Percentiles rank a stretch among this genome's conserved stretches.
These are phyloP conservation scores for Fraxinus americana DNA, from an alignment of 257 asterid genomes.

Conservation along the genomic window DNA sequence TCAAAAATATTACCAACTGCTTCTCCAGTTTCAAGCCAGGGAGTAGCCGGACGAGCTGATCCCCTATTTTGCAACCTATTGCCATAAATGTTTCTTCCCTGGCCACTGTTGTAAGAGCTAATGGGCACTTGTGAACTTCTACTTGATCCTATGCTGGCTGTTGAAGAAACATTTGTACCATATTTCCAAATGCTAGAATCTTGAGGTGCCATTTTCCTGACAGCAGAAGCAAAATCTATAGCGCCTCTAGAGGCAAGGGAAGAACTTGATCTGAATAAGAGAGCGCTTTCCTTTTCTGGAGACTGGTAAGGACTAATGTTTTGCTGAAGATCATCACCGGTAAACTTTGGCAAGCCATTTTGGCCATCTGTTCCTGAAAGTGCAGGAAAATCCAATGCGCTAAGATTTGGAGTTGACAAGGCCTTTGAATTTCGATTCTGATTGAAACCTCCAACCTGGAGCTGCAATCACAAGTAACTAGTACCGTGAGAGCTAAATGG, in stretches of 20 bases:
- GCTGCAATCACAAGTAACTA: conserved; percentile 42
- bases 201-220: conserved; percentile 75
- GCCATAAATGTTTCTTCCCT: conserved; percentile 49
- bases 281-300: conserved; percentile 50
- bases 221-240: conserved; percentile 77
- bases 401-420: conserved; percentile 70
- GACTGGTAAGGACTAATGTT: conserved; percentile 33
- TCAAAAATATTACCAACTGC: conserved; percentile 71
- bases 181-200: conserved; percentile 69
- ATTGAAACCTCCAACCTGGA: conserved; percentile 58
- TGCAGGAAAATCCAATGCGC: conserved; percentile 85
- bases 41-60: conserved; percentile 59
- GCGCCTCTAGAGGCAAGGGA: conserved; percentile 48
- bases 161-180: conserved; percentile 58
- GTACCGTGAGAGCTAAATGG: background rate
- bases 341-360: conserved; percentile 32
- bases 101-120: conserved; percentile 60
- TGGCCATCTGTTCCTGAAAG: conserved; percentile 44
- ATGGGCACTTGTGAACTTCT: conserved; percentile 65
- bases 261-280: conserved; percentile 52
- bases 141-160: conserved; percentile 73
- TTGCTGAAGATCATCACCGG: conserved; percentile 40
- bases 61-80: conserved; percentile 66
- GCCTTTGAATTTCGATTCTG: conserved; percentile 60
- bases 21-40: conserved; percentile 81